Percentiles rank a stretch among this genome's conserved stretches.
Conservation (phyloP, 148 eudicot genomes). For the Pharnaceum exiguum region DNA sequence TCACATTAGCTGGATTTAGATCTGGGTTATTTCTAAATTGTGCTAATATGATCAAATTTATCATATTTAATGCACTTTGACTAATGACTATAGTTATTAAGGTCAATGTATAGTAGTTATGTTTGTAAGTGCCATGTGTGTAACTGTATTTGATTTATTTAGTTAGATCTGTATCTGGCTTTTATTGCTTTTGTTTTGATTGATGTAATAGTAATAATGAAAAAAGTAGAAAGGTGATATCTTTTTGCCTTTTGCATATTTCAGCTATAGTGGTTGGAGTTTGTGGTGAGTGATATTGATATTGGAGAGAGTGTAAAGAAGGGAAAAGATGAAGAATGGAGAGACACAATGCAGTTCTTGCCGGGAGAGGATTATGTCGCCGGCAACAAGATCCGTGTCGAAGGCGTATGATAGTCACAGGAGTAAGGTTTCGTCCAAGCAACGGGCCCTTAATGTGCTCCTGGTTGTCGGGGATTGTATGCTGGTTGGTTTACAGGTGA, state of each 20-base stretch:
- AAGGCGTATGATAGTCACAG: slow-evolving; percentile 78
- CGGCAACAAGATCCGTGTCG: slow-evolving; percentile 53
- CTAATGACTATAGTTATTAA: no score
- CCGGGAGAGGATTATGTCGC: slow-evolving; percentile 68
- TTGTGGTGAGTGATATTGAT: neutral
- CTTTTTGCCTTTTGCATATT: neutral
- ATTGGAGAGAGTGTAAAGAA: slow-evolving; percentile 14
- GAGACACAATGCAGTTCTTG: slow-evolving; percentile 87
- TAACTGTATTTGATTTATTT: no score
- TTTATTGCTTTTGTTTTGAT: slow-evolving; percentile 1
- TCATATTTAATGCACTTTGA: no score
- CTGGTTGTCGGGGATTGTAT: slow-evolving; percentile 90
- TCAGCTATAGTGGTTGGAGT: neutral
- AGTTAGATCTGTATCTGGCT: no score
- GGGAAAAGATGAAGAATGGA: slow-evolving; percentile 81
- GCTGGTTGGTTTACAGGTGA: slow-evolving; percentile 91
- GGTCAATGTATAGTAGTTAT: no score
- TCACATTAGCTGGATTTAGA: no score
- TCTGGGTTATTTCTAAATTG: no score
- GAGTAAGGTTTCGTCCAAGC: slow-evolving; percentile 79
- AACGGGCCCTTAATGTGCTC: slow-evolving; percentile 64
- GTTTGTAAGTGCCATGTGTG: no score
- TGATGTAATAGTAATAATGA: neutral
- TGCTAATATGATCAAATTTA: no score
- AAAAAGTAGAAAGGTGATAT: neutral